Base-by-base conservation (phyloP, 2,329 filamentous ascomycete species). In the Exophiala xenobiotica region DNA sequence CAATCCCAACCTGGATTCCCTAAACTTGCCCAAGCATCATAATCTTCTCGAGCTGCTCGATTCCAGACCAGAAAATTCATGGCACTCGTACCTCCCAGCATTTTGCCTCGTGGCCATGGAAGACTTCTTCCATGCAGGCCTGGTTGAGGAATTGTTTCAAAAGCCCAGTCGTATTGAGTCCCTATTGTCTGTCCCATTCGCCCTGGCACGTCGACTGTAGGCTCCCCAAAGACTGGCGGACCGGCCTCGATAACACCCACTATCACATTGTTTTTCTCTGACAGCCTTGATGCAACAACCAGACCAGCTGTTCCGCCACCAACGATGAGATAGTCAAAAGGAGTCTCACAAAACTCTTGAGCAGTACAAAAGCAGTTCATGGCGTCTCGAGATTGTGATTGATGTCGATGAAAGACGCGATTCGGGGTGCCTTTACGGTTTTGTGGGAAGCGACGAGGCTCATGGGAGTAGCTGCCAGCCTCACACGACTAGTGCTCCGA, bases 11-110 rank as follows among this genome's bases (percentile, higher is more conserved):
- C 29, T 33, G 29, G 29, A 3, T 33, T 33, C 12, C 29, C 29
- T 1, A 33, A 18, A 38, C 35, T 20, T 20, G 67, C 72, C 77
- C 75, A 78, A 38, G 68, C 64, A 12, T 78, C 68, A 54, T 72
- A 79, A 54, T 78, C 75, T 4, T 63, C 59, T 1, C 64, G 61
- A 29, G 68, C 66, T 2, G 74, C 75, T 19, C 75, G 72, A 33
- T 26, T 26, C n/a, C 23, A 42, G 24, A 70, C 70, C 68, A 74
- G 75, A 5, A 64, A 70, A 50, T 77, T 76, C 26, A 71, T 70
- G 3, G 66, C 64, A 1, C 67, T 65, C 2, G 70, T 67, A 0
- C 73, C 74, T 0, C 70, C 69, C 3, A 77, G 63, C 3, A 66
- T 68, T 46, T 72, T 76, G 1, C 35, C 35, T 18, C 35, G 35